A percentile compares a stretch with the other conserved stretches of the same genome.
These are phyloP conservation scores for Choiromyces venosus DNA, from an alignment of 495 filamentous ascomycete genomes.

Conservation along the genomic window DNA sequence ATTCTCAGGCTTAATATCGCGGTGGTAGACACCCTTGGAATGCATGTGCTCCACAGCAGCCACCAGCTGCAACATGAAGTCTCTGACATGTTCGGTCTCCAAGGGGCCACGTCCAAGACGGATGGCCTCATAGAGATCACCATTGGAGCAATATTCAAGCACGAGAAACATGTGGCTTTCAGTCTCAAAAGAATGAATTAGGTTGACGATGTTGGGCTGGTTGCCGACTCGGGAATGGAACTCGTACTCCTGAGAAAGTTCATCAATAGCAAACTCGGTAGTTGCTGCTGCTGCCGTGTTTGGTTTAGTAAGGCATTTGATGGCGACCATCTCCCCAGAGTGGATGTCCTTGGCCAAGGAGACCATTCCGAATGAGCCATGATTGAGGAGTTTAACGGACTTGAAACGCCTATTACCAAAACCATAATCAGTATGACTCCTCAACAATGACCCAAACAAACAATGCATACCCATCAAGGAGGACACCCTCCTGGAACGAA, in stretches of 20 bases:
- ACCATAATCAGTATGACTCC: slow-evolving; percentile 21
- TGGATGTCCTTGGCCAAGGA: slow-evolving; percentile 77
- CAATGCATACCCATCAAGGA: slow-evolving; percentile 58
- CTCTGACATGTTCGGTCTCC: slow-evolving; percentile 91
- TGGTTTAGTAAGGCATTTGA: slow-evolving; percentile 86
- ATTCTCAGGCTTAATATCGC: slow-evolving; percentile 99
- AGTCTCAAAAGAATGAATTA: slow-evolving; percentile 88
- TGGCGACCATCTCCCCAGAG: slow-evolving; percentile 73
- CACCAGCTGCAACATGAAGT: slow-evolving; percentile 92
- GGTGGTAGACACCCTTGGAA: slow-evolving; percentile 83
- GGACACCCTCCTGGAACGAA: slow-evolving; percentile 63
- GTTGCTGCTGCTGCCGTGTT: slow-evolving; percentile 52
- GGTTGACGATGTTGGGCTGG: slow-evolving; percentile 90
- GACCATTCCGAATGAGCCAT: slow-evolving; percentile 98
- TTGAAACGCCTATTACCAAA: slow-evolving; percentile 59
- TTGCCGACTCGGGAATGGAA: slow-evolving; percentile 70
- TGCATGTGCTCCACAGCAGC: slow-evolving; percentile 89
- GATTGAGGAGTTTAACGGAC: slow-evolving; percentile 88
- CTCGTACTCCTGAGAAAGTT: slow-evolving; percentile 78
- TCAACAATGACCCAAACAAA: slow-evolving; percentile 12
- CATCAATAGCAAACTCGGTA: slow-evolving; percentile 61
- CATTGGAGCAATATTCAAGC: slow-evolving; percentile 91
- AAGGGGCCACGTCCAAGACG: slow-evolving; percentile 76
- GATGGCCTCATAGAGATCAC: slow-evolving; percentile 96
- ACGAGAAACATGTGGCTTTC: slow-evolving; percentile 84